Evolutionary conservation across 345 rosid species (phyloP).

Genomic region (Atalantia buxifolia): DNA sequence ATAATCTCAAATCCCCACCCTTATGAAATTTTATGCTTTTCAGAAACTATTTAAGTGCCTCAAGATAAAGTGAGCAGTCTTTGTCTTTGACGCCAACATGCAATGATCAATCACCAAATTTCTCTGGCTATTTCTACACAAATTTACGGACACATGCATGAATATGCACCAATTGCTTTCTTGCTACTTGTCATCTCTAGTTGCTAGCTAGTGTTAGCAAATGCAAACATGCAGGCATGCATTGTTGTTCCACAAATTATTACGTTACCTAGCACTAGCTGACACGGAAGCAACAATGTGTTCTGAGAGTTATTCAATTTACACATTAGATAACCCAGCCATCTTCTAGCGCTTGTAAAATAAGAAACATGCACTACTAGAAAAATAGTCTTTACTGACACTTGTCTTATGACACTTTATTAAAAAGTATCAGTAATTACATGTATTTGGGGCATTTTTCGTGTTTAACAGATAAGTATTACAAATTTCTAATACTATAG

Average conservation of each 20-base stretch:
- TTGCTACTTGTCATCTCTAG: neutral
- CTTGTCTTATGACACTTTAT: too few species aligned
- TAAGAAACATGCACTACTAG: neutral
- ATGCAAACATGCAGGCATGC: neutral
- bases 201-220: neutral
- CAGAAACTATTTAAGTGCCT: neutral
- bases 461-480: too few species aligned
- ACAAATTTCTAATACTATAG: too few species aligned
- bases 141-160: constrained; percentile 3
- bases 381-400: too few species aligned
- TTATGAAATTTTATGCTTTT: too few species aligned
- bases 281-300: constrained; percentile 8
- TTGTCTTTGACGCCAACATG: constrained; percentile 6
- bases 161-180: neutral
- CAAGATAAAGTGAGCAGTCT: constrained; percentile 8
- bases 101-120: neutral
- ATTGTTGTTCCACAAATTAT: neutral
- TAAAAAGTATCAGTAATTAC: too few species aligned
- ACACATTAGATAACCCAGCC: too few species aligned
- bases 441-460: too few species aligned
- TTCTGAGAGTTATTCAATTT: too few species aligned
- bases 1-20: too few species aligned
- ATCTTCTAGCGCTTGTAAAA: too few species aligned
- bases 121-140: neutral
- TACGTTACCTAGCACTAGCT: neutral